A percentile compares a stretch with the other conserved stretches of the same genome.
phyloP scores from a whole-genome alignment of 192 early-diverging fungal species.

The Podila verticillata region DNA sequence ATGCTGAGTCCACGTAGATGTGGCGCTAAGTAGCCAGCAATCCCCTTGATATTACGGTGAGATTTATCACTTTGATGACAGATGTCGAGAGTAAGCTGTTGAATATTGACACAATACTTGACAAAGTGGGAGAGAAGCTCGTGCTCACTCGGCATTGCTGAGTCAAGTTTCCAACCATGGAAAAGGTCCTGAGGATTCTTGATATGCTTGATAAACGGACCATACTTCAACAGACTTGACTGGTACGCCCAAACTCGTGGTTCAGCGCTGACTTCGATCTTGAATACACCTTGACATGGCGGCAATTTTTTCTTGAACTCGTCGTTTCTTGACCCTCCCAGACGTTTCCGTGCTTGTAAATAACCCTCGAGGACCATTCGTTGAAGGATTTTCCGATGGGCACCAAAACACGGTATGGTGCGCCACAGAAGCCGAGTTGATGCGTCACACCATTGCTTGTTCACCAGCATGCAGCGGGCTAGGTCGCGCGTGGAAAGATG shows the following conservation, averaged over 20 bases:
- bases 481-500: no score
- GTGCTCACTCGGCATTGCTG: not conserved
- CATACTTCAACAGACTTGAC: constrained; percentile 6
- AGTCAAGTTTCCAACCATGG: not conserved
- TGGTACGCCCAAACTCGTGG: not conserved
- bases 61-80: not conserved
- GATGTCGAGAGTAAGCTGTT: constrained; percentile 1
- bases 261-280: constrained; percentile 4
- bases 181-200: constrained; percentile 5
- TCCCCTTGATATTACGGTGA: not conserved
- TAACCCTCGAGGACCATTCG: constrained; percentile 6
- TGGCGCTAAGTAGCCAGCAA: not conserved
- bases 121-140: constrained; percentile 11
- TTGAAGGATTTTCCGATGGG: not conserved
- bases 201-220: constrained; percentile 1
- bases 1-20: constrained; percentile 8
- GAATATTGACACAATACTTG: constrained; percentile 5
- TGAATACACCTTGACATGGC: constrained; percentile 3
- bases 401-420: not conserved
- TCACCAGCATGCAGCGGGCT: no score
- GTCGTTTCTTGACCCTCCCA: not conserved
- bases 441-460: no score
- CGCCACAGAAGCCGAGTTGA: no score
- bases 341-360: not conserved
- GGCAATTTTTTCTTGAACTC: no score